Percentiles rank a stretch among this genome's conserved stretches.
These are phyloP conservation scores for Lumnitzera littorea DNA, from an alignment of 345 rosid genomes.

Conservation along the genomic window DNA sequence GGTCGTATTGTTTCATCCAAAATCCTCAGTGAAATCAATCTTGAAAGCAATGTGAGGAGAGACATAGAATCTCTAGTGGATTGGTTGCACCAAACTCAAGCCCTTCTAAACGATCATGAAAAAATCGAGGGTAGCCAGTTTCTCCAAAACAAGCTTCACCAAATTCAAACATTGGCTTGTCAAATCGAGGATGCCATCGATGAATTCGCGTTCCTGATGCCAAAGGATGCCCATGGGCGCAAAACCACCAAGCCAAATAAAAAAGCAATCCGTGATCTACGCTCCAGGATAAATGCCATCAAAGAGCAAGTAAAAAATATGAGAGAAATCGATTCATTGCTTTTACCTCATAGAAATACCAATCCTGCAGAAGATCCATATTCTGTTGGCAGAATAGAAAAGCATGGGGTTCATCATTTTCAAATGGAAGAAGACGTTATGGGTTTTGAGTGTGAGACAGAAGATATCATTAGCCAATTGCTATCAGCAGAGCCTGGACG, in stretches of 20 bases:
- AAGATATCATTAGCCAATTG: constrained; percentile 3
- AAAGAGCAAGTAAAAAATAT: neutral
- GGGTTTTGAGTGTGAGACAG: neutral
- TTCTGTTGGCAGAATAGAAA: neutral
- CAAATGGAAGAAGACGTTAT: constrained; percentile 3
- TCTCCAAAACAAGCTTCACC: constrained; percentile 14
- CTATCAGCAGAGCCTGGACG: neutral
- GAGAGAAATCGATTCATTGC: neutral
- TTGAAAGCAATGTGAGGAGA: neutral
- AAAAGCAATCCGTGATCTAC: constrained; percentile 1
- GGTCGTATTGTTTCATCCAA: neutral
- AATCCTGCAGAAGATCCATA: neutral
- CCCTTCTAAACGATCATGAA: constrained; percentile 1
- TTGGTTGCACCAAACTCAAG: neutral
- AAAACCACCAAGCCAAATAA: neutral
- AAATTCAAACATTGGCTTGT: constrained; percentile 16
- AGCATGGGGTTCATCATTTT: neutral
- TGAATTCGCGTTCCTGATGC: neutral
- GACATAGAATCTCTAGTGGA: too few relatives aligned
- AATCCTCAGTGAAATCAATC: neutral
- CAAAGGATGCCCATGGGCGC: neutral
- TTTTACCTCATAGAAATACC: neutral
- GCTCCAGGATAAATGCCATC: constrained; percentile 1
- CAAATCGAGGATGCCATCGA: constrained; percentile 21
- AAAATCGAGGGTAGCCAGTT: constrained; percentile 4